Evolutionary conservation across 148 eudicot species (phyloP).

Genomic region (Amaranthus palmeri): DNA sequence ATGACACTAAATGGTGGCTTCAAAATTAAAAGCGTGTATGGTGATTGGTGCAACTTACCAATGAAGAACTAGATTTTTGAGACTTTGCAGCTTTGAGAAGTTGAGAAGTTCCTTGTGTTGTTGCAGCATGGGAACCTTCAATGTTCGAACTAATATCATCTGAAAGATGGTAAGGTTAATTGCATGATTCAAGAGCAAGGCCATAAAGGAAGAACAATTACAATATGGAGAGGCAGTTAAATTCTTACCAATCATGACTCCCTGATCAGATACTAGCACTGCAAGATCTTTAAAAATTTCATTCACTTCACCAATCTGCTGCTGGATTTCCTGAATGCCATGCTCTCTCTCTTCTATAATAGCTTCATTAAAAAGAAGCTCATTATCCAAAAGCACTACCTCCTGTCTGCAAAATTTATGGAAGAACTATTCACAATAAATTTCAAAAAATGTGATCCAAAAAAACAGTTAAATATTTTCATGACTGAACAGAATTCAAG

Average conservation of each 20-base stretch:
- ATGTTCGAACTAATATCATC: constrained; percentile 77
- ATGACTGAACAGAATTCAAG: neutral
- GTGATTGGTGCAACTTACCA: constrained; percentile 39
- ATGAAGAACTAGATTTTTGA: constrained; percentile 83
- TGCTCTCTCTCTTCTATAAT: constrained; percentile 74
- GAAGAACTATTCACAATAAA: constrained; percentile 10
- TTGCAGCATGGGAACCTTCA: constrained; percentile 78
- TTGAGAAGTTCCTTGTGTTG: constrained; percentile 68
- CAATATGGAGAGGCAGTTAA: neutral
- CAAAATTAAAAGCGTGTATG: neutral
- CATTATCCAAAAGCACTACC: constrained; percentile 58
- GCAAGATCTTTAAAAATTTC: constrained; percentile 83
- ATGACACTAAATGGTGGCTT: neutral
- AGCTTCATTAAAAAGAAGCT: constrained; percentile 66
- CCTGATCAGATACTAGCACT: constrained; percentile 78
- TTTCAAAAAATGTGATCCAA: neutral
- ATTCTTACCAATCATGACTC: constrained; percentile 58
- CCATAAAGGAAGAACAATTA: constrained; percentile 4
- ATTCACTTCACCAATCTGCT: constrained; percentile 81
- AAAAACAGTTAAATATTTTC: neutral
- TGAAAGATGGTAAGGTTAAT: constrained; percentile 14
- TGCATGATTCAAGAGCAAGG: neutral
- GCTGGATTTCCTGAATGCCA: constrained; percentile 76
- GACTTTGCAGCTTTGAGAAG: constrained; percentile 75
- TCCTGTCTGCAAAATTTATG: constrained; percentile 52